These are phyloP conservation scores for Gelatoporia subvermispora DNA, from an alignment of 768 basidiomycete species.

Conservation along the genomic window DNA sequence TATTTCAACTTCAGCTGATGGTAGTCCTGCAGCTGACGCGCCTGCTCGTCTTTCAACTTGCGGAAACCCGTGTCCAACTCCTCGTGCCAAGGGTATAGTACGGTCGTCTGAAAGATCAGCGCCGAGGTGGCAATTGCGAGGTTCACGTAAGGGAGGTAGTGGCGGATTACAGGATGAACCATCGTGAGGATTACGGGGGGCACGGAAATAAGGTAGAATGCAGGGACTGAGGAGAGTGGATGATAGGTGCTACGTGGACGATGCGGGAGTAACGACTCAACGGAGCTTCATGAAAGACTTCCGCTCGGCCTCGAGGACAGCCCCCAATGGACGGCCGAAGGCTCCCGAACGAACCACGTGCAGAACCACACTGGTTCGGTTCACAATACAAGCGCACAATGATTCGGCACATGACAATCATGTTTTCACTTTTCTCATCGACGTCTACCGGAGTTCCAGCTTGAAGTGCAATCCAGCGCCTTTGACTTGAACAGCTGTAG, in stretches of 20 bases:
- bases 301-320: no score
- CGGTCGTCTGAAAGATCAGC: constrained; percentile 20
- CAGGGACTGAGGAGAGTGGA: neutral
- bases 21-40: constrained; percentile 12
- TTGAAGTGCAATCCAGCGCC: no score
- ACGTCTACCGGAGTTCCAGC: no score
- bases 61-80: constrained; percentile 21
- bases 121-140: constrained; percentile 17
- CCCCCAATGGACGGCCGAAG: no score
- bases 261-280: neutral
- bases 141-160: constrained; percentile 19
- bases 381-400: no score
- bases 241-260: neutral
- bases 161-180: constrained; percentile 12
- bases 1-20: constrained; percentile 16
- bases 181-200: constrained; percentile 1
- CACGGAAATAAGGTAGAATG: neutral
- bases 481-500: no score
- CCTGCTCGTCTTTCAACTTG: constrained; percentile 13
- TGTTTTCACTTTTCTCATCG: no score
- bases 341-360: no score
- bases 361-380: no score
- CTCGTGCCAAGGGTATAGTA: constrained; percentile 23
- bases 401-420: no score
- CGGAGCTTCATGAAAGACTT: no score